These are phyloP conservation scores for Sporothrix pallida DNA, from an alignment of 2,329 filamentous ascomycete species.

Conservation along the genomic window DNA sequence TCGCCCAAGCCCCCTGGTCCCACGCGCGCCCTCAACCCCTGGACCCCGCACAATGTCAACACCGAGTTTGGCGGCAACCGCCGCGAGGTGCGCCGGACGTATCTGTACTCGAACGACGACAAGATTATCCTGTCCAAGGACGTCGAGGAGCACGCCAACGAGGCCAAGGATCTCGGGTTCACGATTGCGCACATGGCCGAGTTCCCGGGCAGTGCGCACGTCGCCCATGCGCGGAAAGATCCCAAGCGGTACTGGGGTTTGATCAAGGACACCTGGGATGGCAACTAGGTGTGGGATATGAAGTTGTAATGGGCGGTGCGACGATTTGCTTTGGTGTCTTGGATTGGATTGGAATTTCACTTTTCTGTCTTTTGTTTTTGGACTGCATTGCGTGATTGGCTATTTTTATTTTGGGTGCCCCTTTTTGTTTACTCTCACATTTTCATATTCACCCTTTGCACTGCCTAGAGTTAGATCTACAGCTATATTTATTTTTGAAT, in stretches of 20 bases:
- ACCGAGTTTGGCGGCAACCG: conserved; percentile 43
- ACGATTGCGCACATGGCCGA: conserved; percentile 56
- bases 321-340: background rate
- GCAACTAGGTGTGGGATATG: background rate
- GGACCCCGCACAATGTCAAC: conserved; percentile 47
- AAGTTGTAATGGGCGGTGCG: background rate
- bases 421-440: conserved; percentile 5
- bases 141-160: conserved; percentile 55
- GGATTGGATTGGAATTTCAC: background rate
- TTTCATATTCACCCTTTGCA: background rate
- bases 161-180: conserved; percentile 50
- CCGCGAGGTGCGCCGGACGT: conserved; percentile 54
- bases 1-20: conserved; percentile 18
- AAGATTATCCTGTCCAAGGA: conserved; percentile 53
- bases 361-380: background rate
- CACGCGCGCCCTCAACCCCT: conserved; percentile 35
- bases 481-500: background rate
- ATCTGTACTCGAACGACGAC: conserved; percentile 59
- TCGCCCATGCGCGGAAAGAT: conserved; percentile 52
- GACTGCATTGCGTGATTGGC: background rate
- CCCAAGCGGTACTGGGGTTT: conserved; percentile 57
- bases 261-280: conserved; percentile 54
- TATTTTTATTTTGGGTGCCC: background rate
- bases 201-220: conserved; percentile 13
- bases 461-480: background rate